Evolutionary conservation across 345 rosid species (phyloP).

Genomic region (Eucalyptus lansdowneana): DNA sequence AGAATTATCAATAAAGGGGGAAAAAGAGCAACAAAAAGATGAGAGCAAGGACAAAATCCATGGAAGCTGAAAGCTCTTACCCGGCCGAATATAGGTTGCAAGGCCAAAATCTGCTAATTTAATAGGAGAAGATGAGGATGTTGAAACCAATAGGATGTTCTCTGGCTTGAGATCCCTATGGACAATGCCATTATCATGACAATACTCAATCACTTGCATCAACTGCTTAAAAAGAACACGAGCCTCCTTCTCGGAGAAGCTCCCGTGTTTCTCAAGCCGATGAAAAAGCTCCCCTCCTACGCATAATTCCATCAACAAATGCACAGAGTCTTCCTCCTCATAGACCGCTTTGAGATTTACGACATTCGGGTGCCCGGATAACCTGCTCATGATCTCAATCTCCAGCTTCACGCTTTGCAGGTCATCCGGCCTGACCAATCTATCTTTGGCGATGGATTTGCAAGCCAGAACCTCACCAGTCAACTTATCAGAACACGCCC

Average conservation of each 20-base stretch:
- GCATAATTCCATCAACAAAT: constrained; percentile 59
- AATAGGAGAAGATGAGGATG: constrained; percentile 35
- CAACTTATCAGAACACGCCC: constrained; percentile 50
- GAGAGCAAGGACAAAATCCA: constrained; percentile 41
- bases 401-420: constrained; percentile 45
- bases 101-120: constrained; percentile 70
- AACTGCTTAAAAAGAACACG: constrained; percentile 45
- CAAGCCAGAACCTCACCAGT: constrained; percentile 51
- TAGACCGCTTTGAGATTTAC: constrained; percentile 59
- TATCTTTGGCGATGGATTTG: constrained; percentile 51
- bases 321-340: constrained; percentile 53
- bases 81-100: constrained; percentile 53
- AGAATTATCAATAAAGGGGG: background rate
- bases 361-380: constrained; percentile 64
- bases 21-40: constrained; percentile 47
- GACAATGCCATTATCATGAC: constrained; percentile 53
- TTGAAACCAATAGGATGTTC: constrained; percentile 48
- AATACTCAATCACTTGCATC: constrained; percentile 46
- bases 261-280: constrained; percentile 40
- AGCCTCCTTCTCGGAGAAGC: constrained; percentile 40
- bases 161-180: constrained; percentile 66
- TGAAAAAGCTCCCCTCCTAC: constrained; percentile 69
- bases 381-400: constrained; percentile 55
- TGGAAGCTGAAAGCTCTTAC: constrained; percentile 28
- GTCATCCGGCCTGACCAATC: constrained; percentile 36